Conservation (phyloP, 2,329 filamentous ascomycete genomes). For the Curvularia sp. region DNA sequence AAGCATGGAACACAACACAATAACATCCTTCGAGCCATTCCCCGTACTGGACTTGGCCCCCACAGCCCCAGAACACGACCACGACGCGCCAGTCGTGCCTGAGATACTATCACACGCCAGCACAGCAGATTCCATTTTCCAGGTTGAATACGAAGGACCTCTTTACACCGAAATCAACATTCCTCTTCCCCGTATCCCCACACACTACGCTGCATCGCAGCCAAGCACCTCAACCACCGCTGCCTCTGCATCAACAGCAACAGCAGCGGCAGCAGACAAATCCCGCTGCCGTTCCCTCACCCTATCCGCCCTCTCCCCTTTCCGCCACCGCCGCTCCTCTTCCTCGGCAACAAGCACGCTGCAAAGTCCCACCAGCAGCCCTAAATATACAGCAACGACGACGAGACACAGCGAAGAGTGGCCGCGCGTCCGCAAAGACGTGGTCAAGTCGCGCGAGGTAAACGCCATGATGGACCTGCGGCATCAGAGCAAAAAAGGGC, state of each 20-base stretch:
- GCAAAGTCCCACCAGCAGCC: background rate
- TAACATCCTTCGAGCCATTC: slow-evolving; percentile 5
- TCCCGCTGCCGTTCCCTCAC: slow-evolving; percentile 31
- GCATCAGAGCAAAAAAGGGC: slow-evolving; percentile 29
- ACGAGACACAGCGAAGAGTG: slow-evolving; percentile 20
- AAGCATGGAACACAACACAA: slow-evolving; percentile 7
- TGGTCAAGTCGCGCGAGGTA: slow-evolving; percentile 30
- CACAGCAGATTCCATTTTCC: background rate
- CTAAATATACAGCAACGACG: background rate
- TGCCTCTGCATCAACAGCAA: background rate
- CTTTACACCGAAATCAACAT: slow-evolving; percentile 49
- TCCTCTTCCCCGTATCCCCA: slow-evolving; percentile 35
- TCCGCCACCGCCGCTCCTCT: slow-evolving; percentile 32
- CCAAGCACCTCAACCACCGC: background rate
- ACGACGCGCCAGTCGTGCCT: background rate
- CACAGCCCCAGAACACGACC: slow-evolving; percentile 11
- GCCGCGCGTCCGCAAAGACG: slow-evolving; percentile 33
- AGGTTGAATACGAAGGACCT: slow-evolving; percentile 28
- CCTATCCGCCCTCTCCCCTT: slow-evolving; percentile 34
- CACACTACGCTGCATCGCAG: slow-evolving; percentile 15
- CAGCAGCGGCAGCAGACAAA: background rate
- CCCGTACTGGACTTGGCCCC: slow-evolving; percentile 3
- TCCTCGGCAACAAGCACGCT: slow-evolving; percentile 4
- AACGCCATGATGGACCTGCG: slow-evolving; percentile 37
- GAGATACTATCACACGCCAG: background rate